Evolutionary conservation across 2,329 filamentous ascomycete genomes (phyloP).

Genomic region (Fusarium sp.): DNA sequence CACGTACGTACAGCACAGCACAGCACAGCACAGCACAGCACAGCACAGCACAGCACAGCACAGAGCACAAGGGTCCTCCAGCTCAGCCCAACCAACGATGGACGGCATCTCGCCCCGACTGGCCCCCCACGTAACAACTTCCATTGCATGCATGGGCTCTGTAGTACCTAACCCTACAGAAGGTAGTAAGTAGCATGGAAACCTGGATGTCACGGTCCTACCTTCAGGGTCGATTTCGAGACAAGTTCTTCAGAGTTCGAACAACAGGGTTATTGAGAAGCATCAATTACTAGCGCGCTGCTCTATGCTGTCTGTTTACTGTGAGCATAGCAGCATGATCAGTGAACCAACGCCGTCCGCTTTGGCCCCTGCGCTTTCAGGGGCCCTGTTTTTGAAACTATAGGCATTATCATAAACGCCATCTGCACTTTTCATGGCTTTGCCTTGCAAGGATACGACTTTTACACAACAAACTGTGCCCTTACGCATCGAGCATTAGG

Average conservation of each 20-base stretch:
- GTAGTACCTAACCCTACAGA: conserved; percentile 17
- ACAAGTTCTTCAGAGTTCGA: neutral
- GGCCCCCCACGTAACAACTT: conserved; percentile 28
- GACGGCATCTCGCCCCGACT: conserved; percentile 16
- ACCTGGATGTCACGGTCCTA: conserved; percentile 6
- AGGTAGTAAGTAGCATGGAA: conserved; percentile 1
- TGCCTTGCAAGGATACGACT: conserved; percentile 14
- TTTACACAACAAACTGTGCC: conserved; percentile 19
- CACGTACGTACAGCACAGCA: neutral
- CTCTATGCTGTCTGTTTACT: neutral
- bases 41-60: too few species aligned
- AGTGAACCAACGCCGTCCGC: conserved; percentile 1
- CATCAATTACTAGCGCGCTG: neutral
- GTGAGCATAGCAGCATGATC: conserved; percentile 8
- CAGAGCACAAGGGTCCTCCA: conserved; percentile 13
- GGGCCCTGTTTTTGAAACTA: conserved; percentile 27
- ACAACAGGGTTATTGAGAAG: neutral
- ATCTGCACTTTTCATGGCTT: conserved; percentile 37
- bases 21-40: too few species aligned
- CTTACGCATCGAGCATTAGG: conserved; percentile 16
- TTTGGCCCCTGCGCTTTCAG: conserved; percentile 10
- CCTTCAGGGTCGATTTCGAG: conserved; percentile 18
- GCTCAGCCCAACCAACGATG: conserved; percentile 9
- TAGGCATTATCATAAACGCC: conserved; percentile 17
- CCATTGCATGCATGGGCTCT: conserved; percentile 6